Percentiles rank a stretch among this genome's conserved stretches.
These are phyloP conservation scores for Myxozyma kluyveri DNA, from an alignment of 805 yeast genomes.

Conservation along the genomic window DNA sequence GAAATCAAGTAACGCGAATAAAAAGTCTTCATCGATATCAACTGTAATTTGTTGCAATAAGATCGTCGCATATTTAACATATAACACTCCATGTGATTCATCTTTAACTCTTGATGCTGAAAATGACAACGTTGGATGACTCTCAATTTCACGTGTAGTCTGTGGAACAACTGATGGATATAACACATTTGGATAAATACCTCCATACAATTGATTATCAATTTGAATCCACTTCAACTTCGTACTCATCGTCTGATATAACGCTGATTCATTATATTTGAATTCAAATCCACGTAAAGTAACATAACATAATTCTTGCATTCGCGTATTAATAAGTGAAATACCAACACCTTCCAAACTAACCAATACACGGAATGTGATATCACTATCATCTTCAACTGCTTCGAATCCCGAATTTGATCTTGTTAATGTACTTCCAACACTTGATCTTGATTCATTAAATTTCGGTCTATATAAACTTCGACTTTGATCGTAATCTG, in stretches of 20 bases:
- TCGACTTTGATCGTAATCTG: constrained; percentile 73
- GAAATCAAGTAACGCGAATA: constrained; percentile 77
- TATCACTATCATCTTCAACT: constrained; percentile 52
- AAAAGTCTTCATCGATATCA: constrained; percentile 90
- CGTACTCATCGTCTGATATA: constrained; percentile 74
- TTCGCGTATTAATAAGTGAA: constrained; percentile 69
- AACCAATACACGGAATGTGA: constrained; percentile 53
- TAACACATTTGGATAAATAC: constrained; percentile 79
- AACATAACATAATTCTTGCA: constrained; percentile 79
- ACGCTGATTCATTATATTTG: constrained; percentile 75
- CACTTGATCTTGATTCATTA: constrained; percentile 27
- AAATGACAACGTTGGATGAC: constrained; percentile 87
- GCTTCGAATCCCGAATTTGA: constrained; percentile 30
- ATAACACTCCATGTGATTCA: constrained; percentile 83
- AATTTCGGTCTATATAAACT: constrained; percentile 65
- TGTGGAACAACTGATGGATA: constrained; percentile 91
- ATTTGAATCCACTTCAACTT: constrained; percentile 93
- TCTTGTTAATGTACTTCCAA: constrained; percentile 11
- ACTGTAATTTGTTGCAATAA: constrained; percentile 86
- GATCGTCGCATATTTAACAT: constrained; percentile 86
- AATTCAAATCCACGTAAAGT: constrained; percentile 78
- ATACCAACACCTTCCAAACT: constrained; percentile 78
- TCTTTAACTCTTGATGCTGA: constrained; percentile 82
- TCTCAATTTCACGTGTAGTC: constrained; percentile 74
- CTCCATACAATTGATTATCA: constrained; percentile 87